A percentile compares a stretch with the other conserved stretches of the same genome.
phyloP scores from a whole-genome alignment of 2,329 filamentous ascomycete species.

The Botryotinia globosa region DNA sequence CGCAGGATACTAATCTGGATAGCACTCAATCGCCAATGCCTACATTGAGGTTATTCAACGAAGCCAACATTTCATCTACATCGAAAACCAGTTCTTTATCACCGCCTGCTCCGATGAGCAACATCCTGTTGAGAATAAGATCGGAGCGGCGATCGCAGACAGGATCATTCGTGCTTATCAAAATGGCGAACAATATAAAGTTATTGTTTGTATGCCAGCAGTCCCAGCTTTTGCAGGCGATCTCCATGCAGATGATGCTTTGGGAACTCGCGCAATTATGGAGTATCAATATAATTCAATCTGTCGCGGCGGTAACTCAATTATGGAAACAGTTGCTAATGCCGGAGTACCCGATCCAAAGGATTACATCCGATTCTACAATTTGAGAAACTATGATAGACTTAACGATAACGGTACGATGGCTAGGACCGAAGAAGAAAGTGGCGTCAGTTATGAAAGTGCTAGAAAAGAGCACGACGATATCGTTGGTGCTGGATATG shows the following conservation, averaged over 20 bases:
- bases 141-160: slow-evolving; percentile 75
- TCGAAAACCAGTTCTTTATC: slow-evolving; percentile 86
- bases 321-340: slow-evolving; percentile 66
- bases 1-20: slow-evolving; percentile 10
- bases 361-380: slow-evolving; percentile 80
- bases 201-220: slow-evolving; percentile 75
- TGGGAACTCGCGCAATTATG: slow-evolving; percentile 82
- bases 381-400: slow-evolving; percentile 78
- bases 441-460: slow-evolving; percentile 65
- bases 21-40: slow-evolving; percentile 81
- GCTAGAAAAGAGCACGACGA: slow-evolving; percentile 64
- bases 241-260: slow-evolving; percentile 65
- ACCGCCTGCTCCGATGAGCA: slow-evolving; percentile 71
- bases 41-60: slow-evolving; percentile 71
- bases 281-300: slow-evolving; percentile 83
- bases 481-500: slow-evolving; percentile 48
- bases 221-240: slow-evolving; percentile 83
- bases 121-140: slow-evolving; percentile 70
- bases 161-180: slow-evolving; percentile 69
- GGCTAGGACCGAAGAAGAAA: slow-evolving; percentile 56
- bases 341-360: slow-evolving; percentile 65
- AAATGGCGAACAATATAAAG: slow-evolving; percentile 64
- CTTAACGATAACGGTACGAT: slow-evolving; percentile 69
- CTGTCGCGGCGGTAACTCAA: slow-evolving; percentile 71
- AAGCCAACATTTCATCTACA: slow-evolving; percentile 72